phyloP scores from a whole-genome alignment of 805 yeast genomes.

The Saturnispora saitoi region DNA sequence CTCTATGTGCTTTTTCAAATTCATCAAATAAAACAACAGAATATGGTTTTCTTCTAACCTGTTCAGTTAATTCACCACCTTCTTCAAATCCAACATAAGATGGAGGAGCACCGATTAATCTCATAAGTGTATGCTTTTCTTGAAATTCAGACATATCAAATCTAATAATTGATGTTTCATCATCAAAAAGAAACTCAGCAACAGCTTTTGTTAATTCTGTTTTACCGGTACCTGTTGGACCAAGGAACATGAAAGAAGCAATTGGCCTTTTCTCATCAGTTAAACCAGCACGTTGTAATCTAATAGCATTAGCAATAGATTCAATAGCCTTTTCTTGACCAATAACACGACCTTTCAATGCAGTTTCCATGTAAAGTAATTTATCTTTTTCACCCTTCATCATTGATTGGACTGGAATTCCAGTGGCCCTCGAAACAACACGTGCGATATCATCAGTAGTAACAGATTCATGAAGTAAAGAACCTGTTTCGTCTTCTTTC shows the following conservation, averaged over 20 bases:
- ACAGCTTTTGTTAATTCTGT: constrained; percentile 90
- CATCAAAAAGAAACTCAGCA: constrained; percentile 87
- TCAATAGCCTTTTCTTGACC: constrained; percentile 95
- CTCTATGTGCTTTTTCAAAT: constrained; percentile 95
- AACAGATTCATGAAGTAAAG: constrained; percentile 78
- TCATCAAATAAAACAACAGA: constrained; percentile 91
- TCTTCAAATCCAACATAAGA: constrained; percentile 96
- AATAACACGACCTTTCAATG: constrained; percentile 68
- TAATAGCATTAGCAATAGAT: constrained; percentile 87
- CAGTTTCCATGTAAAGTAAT: constrained; percentile 76
- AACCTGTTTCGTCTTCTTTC: constrained; percentile 21
- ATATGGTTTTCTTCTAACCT: constrained; percentile 90
- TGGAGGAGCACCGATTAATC: constrained; percentile 96
- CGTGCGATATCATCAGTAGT: constrained; percentile 90
- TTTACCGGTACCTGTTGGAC: constrained; percentile 98
- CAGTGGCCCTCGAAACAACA: constrained; percentile 91
- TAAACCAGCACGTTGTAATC: constrained; percentile 93
- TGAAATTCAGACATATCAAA: constrained; percentile 98
- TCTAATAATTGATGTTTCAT: constrained; percentile 76
- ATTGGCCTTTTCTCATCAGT: constrained; percentile 93
- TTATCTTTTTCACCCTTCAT: constrained; percentile 94
- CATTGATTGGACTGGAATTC: constrained; percentile 85
- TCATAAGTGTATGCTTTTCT: constrained; percentile 83
- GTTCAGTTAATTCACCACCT: constrained; percentile 94
- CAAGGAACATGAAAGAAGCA: constrained; percentile 92